Evolutionary conservation across 1,284 basidiomycete species (phyloP).

Genomic region (Ceratobasidium sp.): DNA sequence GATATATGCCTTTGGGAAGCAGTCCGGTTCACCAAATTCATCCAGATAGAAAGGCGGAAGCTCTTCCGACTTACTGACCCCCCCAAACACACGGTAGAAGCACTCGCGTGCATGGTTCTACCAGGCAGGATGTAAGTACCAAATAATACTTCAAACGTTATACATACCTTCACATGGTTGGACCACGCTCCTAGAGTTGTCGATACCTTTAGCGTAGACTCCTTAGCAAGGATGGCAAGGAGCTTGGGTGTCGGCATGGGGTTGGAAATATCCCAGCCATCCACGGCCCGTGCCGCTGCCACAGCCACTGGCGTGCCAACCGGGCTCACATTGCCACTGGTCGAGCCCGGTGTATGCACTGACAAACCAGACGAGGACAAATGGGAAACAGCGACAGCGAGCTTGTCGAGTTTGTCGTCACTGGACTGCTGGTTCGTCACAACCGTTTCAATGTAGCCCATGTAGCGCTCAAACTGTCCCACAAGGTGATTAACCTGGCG

Average conservation of each 20-base stretch:
- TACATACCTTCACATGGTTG: slow-evolving; percentile 3
- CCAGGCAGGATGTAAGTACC: too few species aligned
- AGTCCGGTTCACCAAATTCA: not conserved
- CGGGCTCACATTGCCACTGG: too few species aligned
- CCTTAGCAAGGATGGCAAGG: not conserved
- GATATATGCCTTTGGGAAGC: not conserved
- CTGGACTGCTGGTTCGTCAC: not conserved
- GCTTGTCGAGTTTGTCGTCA: not conserved
- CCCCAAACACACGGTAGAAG: not conserved
- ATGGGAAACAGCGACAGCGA: not conserved
- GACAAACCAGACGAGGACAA: not conserved
- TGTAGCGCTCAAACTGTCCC: not conserved
- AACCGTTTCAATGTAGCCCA: not conserved
- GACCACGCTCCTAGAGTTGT: not conserved
- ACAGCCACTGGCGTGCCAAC: not conserved
- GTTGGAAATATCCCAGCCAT: not conserved
- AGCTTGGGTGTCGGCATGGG: slow-evolving; percentile 21
- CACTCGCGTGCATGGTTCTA: not conserved
- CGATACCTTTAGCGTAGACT: not conserved
- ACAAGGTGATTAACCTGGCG: not conserved
- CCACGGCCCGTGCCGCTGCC: too few species aligned
- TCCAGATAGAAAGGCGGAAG: not conserved
- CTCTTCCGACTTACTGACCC: not conserved
- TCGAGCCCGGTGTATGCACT: not conserved
- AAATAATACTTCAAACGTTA: too few species aligned